A percentile compares a stretch with the other conserved stretches of the same genome.
Evolutionary conservation across 768 basidiomycete species (phyloP).

Genomic region (Hysterangium stoloniferum): DNA sequence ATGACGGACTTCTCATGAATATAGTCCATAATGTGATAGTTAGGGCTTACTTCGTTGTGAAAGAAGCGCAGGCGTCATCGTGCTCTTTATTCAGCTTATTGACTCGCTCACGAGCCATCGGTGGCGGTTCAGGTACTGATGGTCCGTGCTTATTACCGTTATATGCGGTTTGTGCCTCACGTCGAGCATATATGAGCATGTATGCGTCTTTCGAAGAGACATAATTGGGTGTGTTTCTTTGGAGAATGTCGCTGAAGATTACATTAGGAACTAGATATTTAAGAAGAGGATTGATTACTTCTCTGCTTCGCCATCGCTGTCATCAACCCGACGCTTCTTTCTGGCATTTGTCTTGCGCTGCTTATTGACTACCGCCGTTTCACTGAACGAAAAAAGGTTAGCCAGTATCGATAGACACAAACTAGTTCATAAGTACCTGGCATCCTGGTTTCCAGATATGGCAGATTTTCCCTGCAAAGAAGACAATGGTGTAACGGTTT

Average conservation of each 20-base stretch:
- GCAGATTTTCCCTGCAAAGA: conserved; percentile 32
- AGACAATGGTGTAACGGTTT: conserved; percentile 47
- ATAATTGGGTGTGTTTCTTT: conserved; percentile 27
- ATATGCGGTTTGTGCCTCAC: conserved; percentile 17
- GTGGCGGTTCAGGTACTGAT: conserved; percentile 41
- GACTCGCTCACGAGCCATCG: conserved; percentile 47
- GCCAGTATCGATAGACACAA: background rate
- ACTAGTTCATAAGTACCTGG: background rate
- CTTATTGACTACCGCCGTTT: conserved; percentile 24
- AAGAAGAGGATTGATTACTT: conserved; percentile 6
- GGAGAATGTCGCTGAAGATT: conserved; percentile 4
- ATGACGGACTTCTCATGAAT: too few relatives aligned
- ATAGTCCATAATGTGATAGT: too few relatives aligned
- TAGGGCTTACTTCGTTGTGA: conserved; percentile 39
- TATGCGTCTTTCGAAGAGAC: conserved; percentile 84
- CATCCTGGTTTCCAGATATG: background rate
- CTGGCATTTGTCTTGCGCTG: conserved; percentile 33
- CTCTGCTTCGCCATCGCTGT: conserved; percentile 47
- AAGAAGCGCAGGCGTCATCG: conserved; percentile 43
- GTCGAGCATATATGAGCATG: conserved; percentile 84
- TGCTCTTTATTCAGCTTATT: conserved; percentile 47
- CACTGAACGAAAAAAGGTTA: too few relatives aligned
- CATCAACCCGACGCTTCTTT: conserved; percentile 48
- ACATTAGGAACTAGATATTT: background rate
- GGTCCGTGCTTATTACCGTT: conserved; percentile 8